These are phyloP conservation scores for Pseudohalonectria lignicola DNA, from an alignment of 2,329 filamentous ascomycete genomes.

Conservation along the genomic window DNA sequence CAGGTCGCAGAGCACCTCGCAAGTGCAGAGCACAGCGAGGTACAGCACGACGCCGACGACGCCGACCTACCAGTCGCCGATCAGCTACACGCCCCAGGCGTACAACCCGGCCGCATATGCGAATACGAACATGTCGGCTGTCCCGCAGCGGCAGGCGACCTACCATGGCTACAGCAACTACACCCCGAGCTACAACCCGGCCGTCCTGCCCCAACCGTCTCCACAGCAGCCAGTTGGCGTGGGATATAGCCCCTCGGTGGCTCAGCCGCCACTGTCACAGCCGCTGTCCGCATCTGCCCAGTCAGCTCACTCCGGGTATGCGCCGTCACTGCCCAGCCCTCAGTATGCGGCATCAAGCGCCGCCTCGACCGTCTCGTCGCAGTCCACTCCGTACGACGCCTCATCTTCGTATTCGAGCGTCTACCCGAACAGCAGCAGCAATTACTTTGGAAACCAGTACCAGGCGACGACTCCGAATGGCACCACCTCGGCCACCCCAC, in stretches of 20 bases:
- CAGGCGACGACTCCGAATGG: slow-evolving; percentile 20
- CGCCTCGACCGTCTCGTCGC: neutral
- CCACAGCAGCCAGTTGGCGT: too few species aligned
- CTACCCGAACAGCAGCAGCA: slow-evolving; percentile 10
- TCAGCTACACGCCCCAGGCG: slow-evolving; percentile 37
- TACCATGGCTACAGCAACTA: slow-evolving; percentile 37
- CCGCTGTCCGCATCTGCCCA: too few species aligned
- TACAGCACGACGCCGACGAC: slow-evolving; percentile 23
- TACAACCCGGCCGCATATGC: slow-evolving; percentile 53
- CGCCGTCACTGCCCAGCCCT: slow-evolving; percentile 2
- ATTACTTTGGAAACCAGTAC: slow-evolving; percentile 4
- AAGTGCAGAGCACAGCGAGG: slow-evolving; percentile 30
- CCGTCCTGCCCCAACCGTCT: slow-evolving; percentile 23
- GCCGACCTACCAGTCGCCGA: slow-evolving; percentile 25
- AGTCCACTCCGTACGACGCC: slow-evolving; percentile 10
- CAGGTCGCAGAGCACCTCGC: slow-evolving; percentile 38
- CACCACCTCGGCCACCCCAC: slow-evolving; percentile 19
- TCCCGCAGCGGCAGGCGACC: slow-evolving; percentile 38
- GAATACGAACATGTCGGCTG: slow-evolving; percentile 19
- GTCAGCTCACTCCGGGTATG: slow-evolving; percentile 5
- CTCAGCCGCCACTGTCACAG: slow-evolving; percentile 15
- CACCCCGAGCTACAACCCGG: slow-evolving; percentile 27
- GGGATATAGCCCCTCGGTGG: neutral
- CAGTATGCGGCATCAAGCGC: slow-evolving; percentile 12
- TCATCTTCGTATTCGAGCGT: slow-evolving; percentile 13